Percentiles rank a stretch among this genome's conserved stretches.
phyloP scores from a whole-genome alignment of 2,329 filamentous ascomycete species.

The Arthroderma sp. region DNA sequence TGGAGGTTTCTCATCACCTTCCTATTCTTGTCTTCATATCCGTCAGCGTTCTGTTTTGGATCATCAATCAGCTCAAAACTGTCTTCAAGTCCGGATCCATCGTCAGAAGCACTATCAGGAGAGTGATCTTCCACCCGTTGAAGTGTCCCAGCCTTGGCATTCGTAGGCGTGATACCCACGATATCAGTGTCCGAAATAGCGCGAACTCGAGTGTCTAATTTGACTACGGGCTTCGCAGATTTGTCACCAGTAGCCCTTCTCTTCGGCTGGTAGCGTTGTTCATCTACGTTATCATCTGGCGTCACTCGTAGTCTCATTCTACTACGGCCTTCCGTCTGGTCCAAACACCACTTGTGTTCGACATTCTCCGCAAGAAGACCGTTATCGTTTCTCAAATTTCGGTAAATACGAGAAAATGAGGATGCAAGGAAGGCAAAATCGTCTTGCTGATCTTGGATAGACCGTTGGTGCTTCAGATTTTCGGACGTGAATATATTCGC shows the following conservation, averaged over 20 bases:
- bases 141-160: slow-evolving; percentile 12
- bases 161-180: slow-evolving; percentile 26
- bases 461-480: slow-evolving; percentile 77
- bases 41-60: slow-evolving; percentile 69
- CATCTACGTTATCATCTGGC: slow-evolving; percentile 56
- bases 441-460: slow-evolving; percentile 86
- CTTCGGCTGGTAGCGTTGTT: slow-evolving; percentile 74
- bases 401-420: slow-evolving; percentile 64
- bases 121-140: slow-evolving; percentile 21
- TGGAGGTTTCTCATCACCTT: slow-evolving; percentile 93
- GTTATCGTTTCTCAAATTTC: slow-evolving; percentile 63
- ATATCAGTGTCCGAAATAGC: slow-evolving; percentile 27
- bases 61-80: slow-evolving; percentile 95
- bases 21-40: slow-evolving; percentile 93
- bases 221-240: slow-evolving; percentile 21
- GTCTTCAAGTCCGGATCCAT: slow-evolving; percentile 51
- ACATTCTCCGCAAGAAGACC: slow-evolving; percentile 60
- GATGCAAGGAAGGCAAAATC: slow-evolving; percentile 65
- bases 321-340: slow-evolving; percentile 89
- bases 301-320: slow-evolving; percentile 83
- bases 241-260: slow-evolving; percentile 43
- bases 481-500: slow-evolving; percentile 91
- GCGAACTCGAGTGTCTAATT: slow-evolving; percentile 33
- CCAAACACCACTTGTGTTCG: slow-evolving; percentile 71
- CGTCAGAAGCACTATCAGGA: slow-evolving; percentile 22